A percentile compares a stretch with the other conserved stretches of the same genome.
phyloP scores from a whole-genome alignment of 2,329 filamentous ascomycete genomes.

The Ambrosiella cleistominuta region DNA sequence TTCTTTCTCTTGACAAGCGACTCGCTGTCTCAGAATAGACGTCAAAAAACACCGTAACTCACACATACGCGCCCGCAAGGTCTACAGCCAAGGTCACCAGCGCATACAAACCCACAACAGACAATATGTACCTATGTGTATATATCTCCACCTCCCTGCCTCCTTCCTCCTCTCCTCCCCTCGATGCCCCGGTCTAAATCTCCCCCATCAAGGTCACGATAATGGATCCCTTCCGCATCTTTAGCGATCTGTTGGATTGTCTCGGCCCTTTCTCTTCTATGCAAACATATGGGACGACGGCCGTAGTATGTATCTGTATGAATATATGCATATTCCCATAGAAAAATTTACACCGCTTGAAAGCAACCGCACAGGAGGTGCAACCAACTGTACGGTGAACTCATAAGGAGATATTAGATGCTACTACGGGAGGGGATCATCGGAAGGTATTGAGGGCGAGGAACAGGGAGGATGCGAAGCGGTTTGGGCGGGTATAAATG shows the following conservation, averaged over 20 bases:
- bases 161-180: not conserved
- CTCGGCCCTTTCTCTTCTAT: not conserved
- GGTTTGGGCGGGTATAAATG: not conserved
- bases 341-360: not conserved
- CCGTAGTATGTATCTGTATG: no score
- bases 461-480: not conserved
- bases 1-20: no score
- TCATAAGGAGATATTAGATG: not conserved
- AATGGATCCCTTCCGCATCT: not conserved
- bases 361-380: not conserved
- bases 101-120: not conserved
- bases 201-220: not conserved
- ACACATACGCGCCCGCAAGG: no score
- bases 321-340: not conserved
- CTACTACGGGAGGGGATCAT: not conserved
- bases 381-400: not conserved
- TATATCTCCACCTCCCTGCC: not conserved
- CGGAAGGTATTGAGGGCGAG: not conserved
- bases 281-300: no score
- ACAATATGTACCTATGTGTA: not conserved
- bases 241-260: not conserved
- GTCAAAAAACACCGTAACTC: no score
- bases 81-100: no score
- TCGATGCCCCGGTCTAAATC: not conserved
- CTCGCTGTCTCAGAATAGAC: no score